Percentiles rank a stretch among this genome's conserved stretches.
Evolutionary conservation across 352 stramenopile genomes (phyloP).

Genomic region (Pythium apleroticum): DNA sequence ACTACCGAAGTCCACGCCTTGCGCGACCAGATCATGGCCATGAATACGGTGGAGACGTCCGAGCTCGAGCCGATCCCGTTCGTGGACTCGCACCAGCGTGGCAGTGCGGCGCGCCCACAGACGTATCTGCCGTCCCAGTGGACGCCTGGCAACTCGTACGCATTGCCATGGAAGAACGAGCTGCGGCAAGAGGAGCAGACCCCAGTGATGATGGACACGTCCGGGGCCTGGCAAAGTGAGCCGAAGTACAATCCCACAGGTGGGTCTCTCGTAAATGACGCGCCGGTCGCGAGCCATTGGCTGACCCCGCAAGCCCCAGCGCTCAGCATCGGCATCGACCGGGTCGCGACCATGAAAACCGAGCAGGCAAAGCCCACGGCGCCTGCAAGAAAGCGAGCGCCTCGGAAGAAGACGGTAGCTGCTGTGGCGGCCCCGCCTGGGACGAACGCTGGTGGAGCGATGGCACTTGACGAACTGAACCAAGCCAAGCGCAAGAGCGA

Average conservation of each 20-base stretch:
- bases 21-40: background rate
- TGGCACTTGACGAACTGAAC: background rate
- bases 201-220: background rate
- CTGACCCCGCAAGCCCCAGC: background rate
- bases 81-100: background rate
- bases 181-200: background rate
- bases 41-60: background rate
- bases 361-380: background rate
- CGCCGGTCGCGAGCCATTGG: background rate
- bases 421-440: background rate
- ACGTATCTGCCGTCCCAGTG: background rate
- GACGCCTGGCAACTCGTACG: background rate
- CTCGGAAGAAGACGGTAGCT: background rate
- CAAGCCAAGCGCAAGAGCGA: constrained; percentile 24
- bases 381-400: background rate
- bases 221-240: background rate
- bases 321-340: background rate
- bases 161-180: background rate
- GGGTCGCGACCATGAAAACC: background rate
- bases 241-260: background rate
- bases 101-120: background rate
- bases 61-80: constrained; percentile 14
- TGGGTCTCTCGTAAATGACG: background rate
- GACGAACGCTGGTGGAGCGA: background rate
- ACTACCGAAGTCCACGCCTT: background rate